Conservation (phyloP, 208 protist genomes). For the Trypanosoma lewisi region DNA sequence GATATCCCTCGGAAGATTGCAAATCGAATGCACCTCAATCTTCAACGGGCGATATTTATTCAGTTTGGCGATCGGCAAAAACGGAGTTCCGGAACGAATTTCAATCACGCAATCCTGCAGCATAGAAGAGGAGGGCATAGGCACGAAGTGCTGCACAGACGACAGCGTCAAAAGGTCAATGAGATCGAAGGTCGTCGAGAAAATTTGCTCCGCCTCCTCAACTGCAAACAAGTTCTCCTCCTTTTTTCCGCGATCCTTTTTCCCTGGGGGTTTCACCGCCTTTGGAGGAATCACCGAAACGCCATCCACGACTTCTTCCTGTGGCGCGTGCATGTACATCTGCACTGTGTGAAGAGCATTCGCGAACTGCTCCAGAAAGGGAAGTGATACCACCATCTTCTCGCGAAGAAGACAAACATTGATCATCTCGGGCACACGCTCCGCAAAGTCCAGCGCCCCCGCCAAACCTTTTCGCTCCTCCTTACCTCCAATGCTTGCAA, state of each 20-base stretch:
- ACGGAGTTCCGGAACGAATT: conserved; percentile 20
- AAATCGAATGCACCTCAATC: conserved; percentile 27
- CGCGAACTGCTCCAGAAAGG: conserved; percentile 7
- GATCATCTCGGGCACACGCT: conserved; percentile 7
- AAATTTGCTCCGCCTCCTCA: conserved; percentile 10
- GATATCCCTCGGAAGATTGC: conserved; percentile 2
- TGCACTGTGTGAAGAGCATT: conserved; percentile 16
- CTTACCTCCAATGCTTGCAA: conserved; percentile 13
- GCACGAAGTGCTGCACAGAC: background rate
- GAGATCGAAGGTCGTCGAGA: conserved; percentile 19
- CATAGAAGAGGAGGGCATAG: background rate
- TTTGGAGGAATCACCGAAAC: background rate
- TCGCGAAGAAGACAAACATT: conserved; percentile 18
- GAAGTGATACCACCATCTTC: conserved; percentile 16
- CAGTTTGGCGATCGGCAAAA: conserved; percentile 24
- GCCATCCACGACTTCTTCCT: background rate
- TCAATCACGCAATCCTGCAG: conserved; percentile 20
- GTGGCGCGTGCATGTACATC: conserved; percentile 3
- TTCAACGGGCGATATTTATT: conserved; percentile 34
- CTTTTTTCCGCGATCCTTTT: conserved; percentile 31
- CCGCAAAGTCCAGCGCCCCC: conserved; percentile 5
- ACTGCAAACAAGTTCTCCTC: conserved; percentile 16
- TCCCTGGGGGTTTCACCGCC: background rate
- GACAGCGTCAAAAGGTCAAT: conserved; percentile 16
- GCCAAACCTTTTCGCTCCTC: conserved; percentile 18